Evolutionary conservation across 2,329 filamentous ascomycete genomes (phyloP).

Genomic region (Cercospora canescens): DNA sequence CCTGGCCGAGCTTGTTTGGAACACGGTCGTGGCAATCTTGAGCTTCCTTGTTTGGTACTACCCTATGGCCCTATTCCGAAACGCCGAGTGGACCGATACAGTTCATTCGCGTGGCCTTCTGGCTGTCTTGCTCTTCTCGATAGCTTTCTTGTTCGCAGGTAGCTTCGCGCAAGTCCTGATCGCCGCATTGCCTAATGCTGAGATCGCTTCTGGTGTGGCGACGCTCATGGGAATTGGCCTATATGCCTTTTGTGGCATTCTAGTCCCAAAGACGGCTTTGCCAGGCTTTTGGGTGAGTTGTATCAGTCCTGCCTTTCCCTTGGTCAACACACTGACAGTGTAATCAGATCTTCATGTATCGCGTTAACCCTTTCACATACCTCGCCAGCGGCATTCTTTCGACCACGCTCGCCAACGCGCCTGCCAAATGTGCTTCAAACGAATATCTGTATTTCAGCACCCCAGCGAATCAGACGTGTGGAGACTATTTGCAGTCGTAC

Average conservation of each 20-base stretch:
- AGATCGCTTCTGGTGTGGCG: too few relatives aligned
- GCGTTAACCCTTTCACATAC: slow-evolving; percentile 67
- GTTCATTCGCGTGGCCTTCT: too few relatives aligned
- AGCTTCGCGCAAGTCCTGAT: too few relatives aligned
- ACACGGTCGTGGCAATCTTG: slow-evolving; percentile 61
- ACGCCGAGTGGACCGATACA: slow-evolving; percentile 27
- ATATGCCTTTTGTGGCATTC: slow-evolving; percentile 73
- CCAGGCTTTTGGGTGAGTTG: slow-evolving; percentile 77
- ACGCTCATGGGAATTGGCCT: too few relatives aligned
- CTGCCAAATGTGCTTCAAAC: slow-evolving; percentile 48
- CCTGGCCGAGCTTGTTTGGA: slow-evolving; percentile 69
- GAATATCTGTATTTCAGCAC: slow-evolving; percentile 47
- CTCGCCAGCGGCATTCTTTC: slow-evolving; percentile 47
- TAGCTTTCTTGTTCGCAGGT: too few relatives aligned
- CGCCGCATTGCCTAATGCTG: too few relatives aligned
- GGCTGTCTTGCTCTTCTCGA: too few relatives aligned
- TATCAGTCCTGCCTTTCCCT: too few relatives aligned
- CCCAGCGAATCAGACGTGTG: slow-evolving; percentile 43
- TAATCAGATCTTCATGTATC: slow-evolving; percentile 79
- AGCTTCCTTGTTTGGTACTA: slow-evolving; percentile 70
- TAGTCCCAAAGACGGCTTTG: too few relatives aligned
- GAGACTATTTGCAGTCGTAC: slow-evolving; percentile 47
- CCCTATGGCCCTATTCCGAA: slow-evolving; percentile 32
- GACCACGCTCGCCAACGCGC: slow-evolving; percentile 44
- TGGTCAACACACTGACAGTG: too few relatives aligned